Evolutionary conservation across 2,329 filamentous ascomycete genomes (phyloP).

Genomic region (Stagonosporopsis chrysanthemi): DNA sequence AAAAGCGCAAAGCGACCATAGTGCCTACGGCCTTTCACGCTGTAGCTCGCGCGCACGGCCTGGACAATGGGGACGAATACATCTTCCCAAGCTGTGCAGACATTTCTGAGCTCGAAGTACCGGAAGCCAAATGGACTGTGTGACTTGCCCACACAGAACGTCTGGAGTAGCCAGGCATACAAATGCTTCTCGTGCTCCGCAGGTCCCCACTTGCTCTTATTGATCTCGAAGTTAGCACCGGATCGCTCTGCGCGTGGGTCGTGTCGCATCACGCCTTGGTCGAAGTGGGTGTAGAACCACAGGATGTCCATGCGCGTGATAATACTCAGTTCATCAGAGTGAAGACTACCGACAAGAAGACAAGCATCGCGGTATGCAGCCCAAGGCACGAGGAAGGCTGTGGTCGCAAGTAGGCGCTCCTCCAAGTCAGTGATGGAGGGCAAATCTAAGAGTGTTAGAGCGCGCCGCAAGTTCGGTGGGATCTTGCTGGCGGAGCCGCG

Average conservation of each 20-base stretch:
- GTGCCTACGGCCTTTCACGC: constrained; percentile 32
- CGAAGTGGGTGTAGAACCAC: constrained; percentile 44
- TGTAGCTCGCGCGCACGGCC: constrained; percentile 39
- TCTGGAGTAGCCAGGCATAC: constrained; percentile 44
- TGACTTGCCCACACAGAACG: constrained; percentile 42
- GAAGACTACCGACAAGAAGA: constrained; percentile 28
- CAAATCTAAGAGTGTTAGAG: constrained; percentile 37
- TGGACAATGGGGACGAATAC: constrained; percentile 44
- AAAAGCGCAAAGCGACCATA: constrained; percentile 45
- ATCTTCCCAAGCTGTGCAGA: constrained; percentile 39
- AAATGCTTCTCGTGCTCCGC: constrained; percentile 43
- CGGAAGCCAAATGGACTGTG: constrained; percentile 35
- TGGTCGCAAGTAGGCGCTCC: constrained; percentile 35
- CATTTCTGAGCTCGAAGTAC: constrained; percentile 40
- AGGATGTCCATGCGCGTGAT: constrained; percentile 37
- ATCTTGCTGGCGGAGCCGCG: constrained; percentile 24
- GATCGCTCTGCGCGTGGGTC: constrained; percentile 34
- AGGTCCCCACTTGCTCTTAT: constrained; percentile 38
- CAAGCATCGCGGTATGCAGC: constrained; percentile 39
- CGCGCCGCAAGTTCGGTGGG: constrained; percentile 27
- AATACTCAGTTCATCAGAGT: constrained; percentile 19
- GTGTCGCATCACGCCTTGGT: constrained; percentile 37
- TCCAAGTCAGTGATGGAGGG: constrained; percentile 34
- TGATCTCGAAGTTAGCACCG: constrained; percentile 27
- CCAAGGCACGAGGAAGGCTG: constrained; percentile 45